Base-by-base conservation (phyloP, 805 yeast species). In the Clavispora carvajalis region DNA sequence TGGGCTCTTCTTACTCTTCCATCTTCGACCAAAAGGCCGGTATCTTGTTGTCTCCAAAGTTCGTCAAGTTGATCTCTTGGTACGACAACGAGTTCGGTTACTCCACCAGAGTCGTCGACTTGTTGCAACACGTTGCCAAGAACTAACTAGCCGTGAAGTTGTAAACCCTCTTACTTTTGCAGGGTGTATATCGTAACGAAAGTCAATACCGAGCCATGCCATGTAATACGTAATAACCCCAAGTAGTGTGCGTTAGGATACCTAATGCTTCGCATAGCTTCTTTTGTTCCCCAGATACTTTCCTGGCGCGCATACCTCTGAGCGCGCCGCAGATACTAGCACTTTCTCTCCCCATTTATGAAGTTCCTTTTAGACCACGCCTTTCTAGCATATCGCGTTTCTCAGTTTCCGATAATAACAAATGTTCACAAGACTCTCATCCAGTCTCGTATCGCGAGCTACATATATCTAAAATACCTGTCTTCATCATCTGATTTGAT, bases 1-100 rank as follows among this genome's bases (percentile, higher is more conserved):
- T 84, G 60, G 79, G 88, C 55, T 91, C 87, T 69, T 56, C 76
- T 54, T 83, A 80, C 79, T 87, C 95, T 39, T 84, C 93, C 44
- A 85, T 85, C 78, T 88, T 85, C 63, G 96, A 88, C 67, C 85
- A 91, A 56, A 78, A 77, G 75, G 96, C 95, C 51, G 95, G 95
- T 75, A 85, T 87, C 71, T 76, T 80, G 63, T 75, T 88, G 62
- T 82, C 88, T 68, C 87, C 88, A 66, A 80, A 82, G 60, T 88
- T 88, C 69, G 93, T 86, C 73, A 88, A 88, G 81, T 78, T 88
- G 64, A 76, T 87, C 71, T 78, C 95, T 47, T 88, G 95, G 95
- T 88, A 88, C 80, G 96, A 88, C 71, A 88, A 88, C 74, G 96
- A 88, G 77, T 88, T 69, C 76, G 96, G 96, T 69, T 88, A 88